Conservation (phyloP, 1,284 basidiomycete species). For the Leccinum pallidistipes region DNA sequence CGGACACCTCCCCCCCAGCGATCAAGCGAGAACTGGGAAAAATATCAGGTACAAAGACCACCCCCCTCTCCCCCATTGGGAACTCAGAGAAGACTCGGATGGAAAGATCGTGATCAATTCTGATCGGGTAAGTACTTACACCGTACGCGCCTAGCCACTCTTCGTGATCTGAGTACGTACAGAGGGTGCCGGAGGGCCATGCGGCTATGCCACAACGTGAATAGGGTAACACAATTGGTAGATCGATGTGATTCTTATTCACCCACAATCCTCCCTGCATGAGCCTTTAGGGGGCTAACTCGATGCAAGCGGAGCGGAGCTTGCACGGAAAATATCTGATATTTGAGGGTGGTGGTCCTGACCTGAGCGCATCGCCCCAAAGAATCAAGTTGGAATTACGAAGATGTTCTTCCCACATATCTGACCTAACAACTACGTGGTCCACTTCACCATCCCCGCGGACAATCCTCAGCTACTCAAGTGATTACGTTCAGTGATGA, state of each 20-base stretch:
- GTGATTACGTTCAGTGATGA: conserved; percentile 21
- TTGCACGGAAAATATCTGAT: not conserved
- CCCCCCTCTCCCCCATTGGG: conserved; percentile 1
- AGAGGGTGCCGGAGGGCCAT: not conserved
- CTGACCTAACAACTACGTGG: conserved; percentile 25
- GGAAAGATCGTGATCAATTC: conserved; percentile 8
- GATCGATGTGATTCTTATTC: conserved; percentile 14
- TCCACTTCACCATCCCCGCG: conserved; percentile 22
- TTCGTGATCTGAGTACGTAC: conserved; percentile 13
- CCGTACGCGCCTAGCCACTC: conserved; percentile 8
- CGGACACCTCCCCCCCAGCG: conserved; percentile 3
- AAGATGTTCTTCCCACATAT: conserved; percentile 23
- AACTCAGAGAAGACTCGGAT: conserved; percentile 3
- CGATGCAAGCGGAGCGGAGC: not conserved
- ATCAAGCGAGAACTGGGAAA: conserved; percentile 7
- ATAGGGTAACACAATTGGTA: not conserved
- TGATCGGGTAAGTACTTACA: conserved; percentile 3
- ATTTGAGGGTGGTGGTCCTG: not conserved
- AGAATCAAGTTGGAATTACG: conserved; percentile 6
- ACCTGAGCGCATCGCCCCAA: conserved; percentile 1
- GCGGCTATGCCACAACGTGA: conserved; percentile 8
- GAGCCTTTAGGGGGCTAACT: conserved; percentile 15
- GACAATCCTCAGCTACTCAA: conserved; percentile 15
- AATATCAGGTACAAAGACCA: conserved; percentile 20
- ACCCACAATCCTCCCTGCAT: conserved; percentile 15